phyloP scores from a whole-genome alignment of 225 moss, liverwort and hornwort species.

The Polytrichum formosum region DNA sequence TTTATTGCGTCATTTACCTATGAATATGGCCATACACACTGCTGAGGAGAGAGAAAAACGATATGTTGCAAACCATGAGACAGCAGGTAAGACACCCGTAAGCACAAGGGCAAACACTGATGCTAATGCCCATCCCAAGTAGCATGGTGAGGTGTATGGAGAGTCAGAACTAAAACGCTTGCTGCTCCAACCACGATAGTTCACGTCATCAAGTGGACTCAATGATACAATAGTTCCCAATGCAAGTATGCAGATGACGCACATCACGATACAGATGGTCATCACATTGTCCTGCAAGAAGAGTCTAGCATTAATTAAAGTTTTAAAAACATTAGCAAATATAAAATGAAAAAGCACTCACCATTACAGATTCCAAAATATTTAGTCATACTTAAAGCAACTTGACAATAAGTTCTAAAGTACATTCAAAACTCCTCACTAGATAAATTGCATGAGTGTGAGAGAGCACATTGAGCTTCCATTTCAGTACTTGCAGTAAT shows the following conservation, averaged over 20 bases:
- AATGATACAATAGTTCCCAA: conserved; percentile 85
- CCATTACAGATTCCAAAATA: too few species aligned
- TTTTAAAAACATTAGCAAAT: too few species aligned
- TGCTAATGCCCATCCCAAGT: conserved; percentile 94
- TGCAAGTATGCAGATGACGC: conserved; percentile 66
- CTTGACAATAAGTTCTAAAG: too few species aligned
- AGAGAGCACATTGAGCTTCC: too few species aligned
- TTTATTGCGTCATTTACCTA: conserved; percentile 40
- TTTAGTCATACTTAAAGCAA: too few species aligned
- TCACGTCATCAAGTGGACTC: conserved; percentile 83
- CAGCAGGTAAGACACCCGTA: conserved; percentile 84
- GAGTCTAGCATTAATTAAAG: not conserved
- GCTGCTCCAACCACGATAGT: conserved; percentile 81
- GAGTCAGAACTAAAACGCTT: conserved; percentile 50
- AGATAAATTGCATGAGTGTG: too few species aligned
- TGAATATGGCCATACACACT: conserved; percentile 78
- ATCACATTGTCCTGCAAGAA: conserved; percentile 76
- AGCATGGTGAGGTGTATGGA: conserved; percentile 86
- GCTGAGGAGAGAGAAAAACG: conserved; percentile 94
- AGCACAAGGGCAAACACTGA: conserved; percentile 76
- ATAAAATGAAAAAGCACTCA: too few species aligned
- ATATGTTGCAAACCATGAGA: conserved; percentile 98
- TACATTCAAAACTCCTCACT: too few species aligned
- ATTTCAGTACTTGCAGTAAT: too few species aligned
- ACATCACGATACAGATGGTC: conserved; percentile 69